These are phyloP conservation scores for Cladophialophora exuberans DNA, from an alignment of 2,329 filamentous ascomycete genomes.

Conservation along the genomic window DNA sequence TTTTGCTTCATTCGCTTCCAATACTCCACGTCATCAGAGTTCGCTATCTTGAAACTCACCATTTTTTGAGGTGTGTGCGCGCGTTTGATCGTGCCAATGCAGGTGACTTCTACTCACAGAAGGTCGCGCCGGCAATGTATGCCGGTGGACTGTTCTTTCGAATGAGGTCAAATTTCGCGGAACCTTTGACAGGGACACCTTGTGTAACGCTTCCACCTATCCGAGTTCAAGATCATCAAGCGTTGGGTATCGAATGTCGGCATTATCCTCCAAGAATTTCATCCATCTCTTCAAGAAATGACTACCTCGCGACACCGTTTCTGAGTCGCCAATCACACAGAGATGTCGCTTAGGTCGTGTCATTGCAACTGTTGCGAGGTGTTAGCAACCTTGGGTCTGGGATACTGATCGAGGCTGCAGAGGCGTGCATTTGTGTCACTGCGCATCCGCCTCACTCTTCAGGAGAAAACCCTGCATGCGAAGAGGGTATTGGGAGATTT, in stretches of 20 bases:
- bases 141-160: background rate
- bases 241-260: slow-evolving; percentile 88
- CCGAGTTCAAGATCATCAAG: slow-evolving; percentile 46
- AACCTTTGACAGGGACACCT: background rate
- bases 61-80: too few species aligned
- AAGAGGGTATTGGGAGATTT: slow-evolving; percentile 6
- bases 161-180: background rate
- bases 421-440: slow-evolving; percentile 15
- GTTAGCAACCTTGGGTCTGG: slow-evolving; percentile 18
- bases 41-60: slow-evolving; percentile 1
- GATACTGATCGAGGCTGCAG: slow-evolving; percentile 32
- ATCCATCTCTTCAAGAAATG: slow-evolving; percentile 89
- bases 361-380: slow-evolving; percentile 76
- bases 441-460: slow-evolving; percentile 1
- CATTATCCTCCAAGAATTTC: slow-evolving; percentile 83
- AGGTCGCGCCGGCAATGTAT: background rate
- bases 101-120: background rate
- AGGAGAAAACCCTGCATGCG: slow-evolving; percentile 9
- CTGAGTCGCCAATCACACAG: slow-evolving; percentile 89
- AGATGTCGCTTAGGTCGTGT: slow-evolving; percentile 89
- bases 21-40: slow-evolving; percentile 9
- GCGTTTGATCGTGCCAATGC: too few species aligned
- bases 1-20: slow-evolving; percentile 4
- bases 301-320: slow-evolving; percentile 88
- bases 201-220: slow-evolving; percentile 5